Base-by-base conservation (phyloP, 1,284 basidiomycete genomes). In the Athelia sp. region DNA sequence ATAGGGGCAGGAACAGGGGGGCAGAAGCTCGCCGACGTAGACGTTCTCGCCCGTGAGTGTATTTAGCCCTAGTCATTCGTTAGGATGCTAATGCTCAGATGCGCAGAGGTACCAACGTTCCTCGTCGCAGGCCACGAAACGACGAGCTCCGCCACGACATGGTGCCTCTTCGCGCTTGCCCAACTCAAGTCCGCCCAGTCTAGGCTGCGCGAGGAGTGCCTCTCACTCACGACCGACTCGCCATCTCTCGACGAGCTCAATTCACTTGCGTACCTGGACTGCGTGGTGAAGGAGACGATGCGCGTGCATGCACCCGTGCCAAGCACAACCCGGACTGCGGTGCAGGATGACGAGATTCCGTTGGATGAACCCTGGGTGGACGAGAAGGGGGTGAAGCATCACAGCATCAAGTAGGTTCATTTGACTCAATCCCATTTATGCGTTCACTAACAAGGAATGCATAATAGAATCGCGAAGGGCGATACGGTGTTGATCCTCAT, bases 11-110 rank as follows among this genome's bases (percentile, higher is more conserved):
- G 35, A 59, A 3, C 50, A 3, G 53, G 49, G 13, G 45, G 51
- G 19, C 57, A 59, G 42, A 63, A 63, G 23, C 62, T 82, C 58
- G 68, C 69, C n/a, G 77, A 82, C 51, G 69, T 70, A 3, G 79
- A 83, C 53, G 72, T 81, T 10, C 55, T 74, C 31, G 72, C 73
- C 17, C 77, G 78, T 68, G 70, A 73, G 58, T 72, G 66, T 13
- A 22, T 15, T 13, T 31, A 4, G 9, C 1, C 71, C 71, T 0
- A 71, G 4, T 31, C n/a, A 18, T 9, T 14, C 10, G 48, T 4
- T 17, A 21, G 14, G 38, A 14, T 43, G 17, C 44, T 17, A 11
- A n/a, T 11, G 18, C 34, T 9, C 29, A 31, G 18, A 18, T 49
- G 13, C 19, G 19, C 49, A 60, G 54, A 59, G 51, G 55, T 60